Evolutionary conservation across 257 asterid genomes (phyloP).

Genomic region (Jacaranda copaia): DNA sequence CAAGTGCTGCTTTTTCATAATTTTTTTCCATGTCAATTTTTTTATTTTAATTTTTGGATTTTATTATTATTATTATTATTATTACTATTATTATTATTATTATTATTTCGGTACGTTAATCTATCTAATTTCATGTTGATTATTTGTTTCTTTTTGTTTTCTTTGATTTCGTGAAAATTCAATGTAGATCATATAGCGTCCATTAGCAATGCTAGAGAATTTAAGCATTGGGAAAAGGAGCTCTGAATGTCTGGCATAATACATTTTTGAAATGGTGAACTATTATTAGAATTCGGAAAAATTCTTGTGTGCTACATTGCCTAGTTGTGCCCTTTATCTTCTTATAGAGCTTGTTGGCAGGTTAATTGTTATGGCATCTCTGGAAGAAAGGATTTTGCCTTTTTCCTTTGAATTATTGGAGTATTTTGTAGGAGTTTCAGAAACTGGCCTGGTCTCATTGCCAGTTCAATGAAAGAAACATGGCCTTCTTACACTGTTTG

Average conservation of each 20-base stretch:
- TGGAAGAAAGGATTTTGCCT: not conserved
- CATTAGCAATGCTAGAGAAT: too few species aligned
- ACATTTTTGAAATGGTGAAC: too few species aligned
- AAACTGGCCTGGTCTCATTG: not conserved
- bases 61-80: too few species aligned
- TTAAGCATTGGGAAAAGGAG: too few species aligned
- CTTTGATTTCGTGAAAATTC: not conserved
- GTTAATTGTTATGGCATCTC: not conserved
- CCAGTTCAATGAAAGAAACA: not conserved
- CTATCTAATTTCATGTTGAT: not conserved
- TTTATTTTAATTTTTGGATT: not conserved
- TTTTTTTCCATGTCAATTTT: not conserved
- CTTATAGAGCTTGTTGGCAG: not conserved
- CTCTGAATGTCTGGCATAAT: too few species aligned
- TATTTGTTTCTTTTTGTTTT: not conserved
- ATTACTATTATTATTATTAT: too few species aligned
- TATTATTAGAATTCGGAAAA: not conserved
- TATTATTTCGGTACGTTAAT: not conserved
- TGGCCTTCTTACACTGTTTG: not conserved
- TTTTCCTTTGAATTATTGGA: not conserved
- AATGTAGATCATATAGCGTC: constrained; percentile 12
- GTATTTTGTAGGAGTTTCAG: not conserved
- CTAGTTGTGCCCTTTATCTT: not conserved
- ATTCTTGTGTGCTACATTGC: not conserved
- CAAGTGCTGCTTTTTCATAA: not conserved